A percentile compares a stretch with the other conserved stretches of the same genome.
These are phyloP conservation scores for Stagonosporopsis vannaccii DNA, from an alignment of 2,329 filamentous ascomycete species.

Conservation along the genomic window DNA sequence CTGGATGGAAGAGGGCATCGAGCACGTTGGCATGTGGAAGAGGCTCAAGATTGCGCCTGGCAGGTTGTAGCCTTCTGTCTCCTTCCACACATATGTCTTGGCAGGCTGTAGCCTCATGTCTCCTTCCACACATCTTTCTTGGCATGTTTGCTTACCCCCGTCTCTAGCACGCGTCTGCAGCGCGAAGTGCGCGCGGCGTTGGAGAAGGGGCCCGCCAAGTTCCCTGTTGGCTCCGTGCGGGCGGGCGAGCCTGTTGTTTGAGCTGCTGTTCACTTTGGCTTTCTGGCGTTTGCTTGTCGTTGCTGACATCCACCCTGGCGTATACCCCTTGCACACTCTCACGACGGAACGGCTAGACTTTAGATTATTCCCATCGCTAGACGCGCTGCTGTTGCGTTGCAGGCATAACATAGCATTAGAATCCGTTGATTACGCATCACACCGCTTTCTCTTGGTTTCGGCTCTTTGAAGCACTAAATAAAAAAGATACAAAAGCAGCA, in stretches of 20 bases:
- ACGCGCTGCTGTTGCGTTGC: background rate
- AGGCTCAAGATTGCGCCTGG: conserved; percentile 46
- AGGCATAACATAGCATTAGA: background rate
- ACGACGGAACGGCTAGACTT: conserved; percentile 10
- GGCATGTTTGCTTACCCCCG: background rate
- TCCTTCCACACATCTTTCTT: background rate
- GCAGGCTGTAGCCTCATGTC: background rate
- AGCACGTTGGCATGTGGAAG: conserved; percentile 85
- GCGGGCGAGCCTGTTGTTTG: background rate
- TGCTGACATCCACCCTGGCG: too few relatives aligned
- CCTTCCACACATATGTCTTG: background rate
- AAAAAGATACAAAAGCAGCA: too few relatives aligned
- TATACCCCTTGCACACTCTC: conserved; percentile 12
- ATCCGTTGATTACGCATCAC: background rate
- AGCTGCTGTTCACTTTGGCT: background rate
- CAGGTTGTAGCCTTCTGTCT: conserved; percentile 26
- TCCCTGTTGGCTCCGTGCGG: background rate
- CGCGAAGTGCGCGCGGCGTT: conserved; percentile 5
- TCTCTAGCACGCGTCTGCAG: conserved; percentile 3
- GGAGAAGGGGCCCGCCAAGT: conserved; percentile 8
- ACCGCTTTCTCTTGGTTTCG: too few relatives aligned
- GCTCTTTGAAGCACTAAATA: background rate
- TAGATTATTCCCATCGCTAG: background rate
- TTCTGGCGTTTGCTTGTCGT: background rate
- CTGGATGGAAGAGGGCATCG: conserved; percentile 86